These are phyloP conservation scores for Calocybe gambosa DNA, from an alignment of 1,284 basidiomycete genomes.

Conservation along the genomic window DNA sequence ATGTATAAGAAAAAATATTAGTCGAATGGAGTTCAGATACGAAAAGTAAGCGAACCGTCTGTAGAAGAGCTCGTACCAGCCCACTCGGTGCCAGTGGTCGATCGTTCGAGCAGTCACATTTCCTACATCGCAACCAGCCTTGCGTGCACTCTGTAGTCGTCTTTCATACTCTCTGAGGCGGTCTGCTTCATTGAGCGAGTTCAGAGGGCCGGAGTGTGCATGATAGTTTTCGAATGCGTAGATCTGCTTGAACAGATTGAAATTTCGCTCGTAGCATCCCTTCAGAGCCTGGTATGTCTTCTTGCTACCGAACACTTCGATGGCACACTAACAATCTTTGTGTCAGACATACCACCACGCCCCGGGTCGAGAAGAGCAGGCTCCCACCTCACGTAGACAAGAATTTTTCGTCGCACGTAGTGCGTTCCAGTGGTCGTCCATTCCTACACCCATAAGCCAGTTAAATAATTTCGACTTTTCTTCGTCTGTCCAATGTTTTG, in stretches of 20 bases:
- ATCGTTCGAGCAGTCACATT: slow-evolving; percentile 63
- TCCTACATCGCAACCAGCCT: slow-evolving; percentile 58
- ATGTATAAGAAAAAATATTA: slow-evolving; percentile 2
- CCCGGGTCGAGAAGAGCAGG: slow-evolving; percentile 5
- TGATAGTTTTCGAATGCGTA: slow-evolving; percentile 60
- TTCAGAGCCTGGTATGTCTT: slow-evolving; percentile 76
- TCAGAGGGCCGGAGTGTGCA: slow-evolving; percentile 30
- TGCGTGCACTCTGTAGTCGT: slow-evolving; percentile 53
- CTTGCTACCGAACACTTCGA: slow-evolving; percentile 60
- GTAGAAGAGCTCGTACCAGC: slow-evolving; percentile 69
- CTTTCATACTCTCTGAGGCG: slow-evolving; percentile 61
- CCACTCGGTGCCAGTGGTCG: slow-evolving; percentile 68
- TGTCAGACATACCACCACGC: not conserved
- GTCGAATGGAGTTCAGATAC: not conserved
- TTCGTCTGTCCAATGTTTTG: slow-evolving; percentile 76
- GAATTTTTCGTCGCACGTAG: slow-evolving; percentile 72
- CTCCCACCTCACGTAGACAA: slow-evolving; percentile 66
- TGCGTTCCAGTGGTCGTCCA: slow-evolving; percentile 69
- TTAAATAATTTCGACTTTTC: slow-evolving; percentile 67
- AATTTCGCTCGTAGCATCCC: slow-evolving; percentile 75
- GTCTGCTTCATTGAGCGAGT: slow-evolving; percentile 45
- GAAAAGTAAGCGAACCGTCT: slow-evolving; percentile 34
- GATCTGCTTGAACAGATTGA: slow-evolving; percentile 74
- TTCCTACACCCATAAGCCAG: slow-evolving; percentile 64
- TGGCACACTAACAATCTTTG: slow-evolving; percentile 44